Evolutionary conservation across 2,329 filamentous ascomycete genomes (phyloP), one percentile per base, ranked within the genome.

Genomic region (Mycogone perniciosa): DNA sequence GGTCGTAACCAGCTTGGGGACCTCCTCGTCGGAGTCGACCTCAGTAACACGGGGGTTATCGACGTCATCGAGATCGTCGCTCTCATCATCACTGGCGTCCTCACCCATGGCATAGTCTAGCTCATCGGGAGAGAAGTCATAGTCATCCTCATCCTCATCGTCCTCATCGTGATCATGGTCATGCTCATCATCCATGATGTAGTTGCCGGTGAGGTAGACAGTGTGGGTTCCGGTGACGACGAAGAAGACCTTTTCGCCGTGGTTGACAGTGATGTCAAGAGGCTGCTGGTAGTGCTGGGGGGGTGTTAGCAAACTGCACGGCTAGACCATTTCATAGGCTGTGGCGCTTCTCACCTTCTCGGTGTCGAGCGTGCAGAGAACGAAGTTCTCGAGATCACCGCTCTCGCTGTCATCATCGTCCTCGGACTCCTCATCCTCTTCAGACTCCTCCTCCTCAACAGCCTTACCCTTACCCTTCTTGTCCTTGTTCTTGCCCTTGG

Each of bases 121-220:
- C 70, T 91, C 89, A 62, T 89, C 88, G 29, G 85, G 86, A 39
- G 86, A 86, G 48, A 93, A 77, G 63, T 95, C 89, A 66, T 95
- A 93, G 53, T 89, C 86, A 53, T 84, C 81, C 53, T 85, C 81
- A 45, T 84, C 80, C 6, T 86, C 82, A 40, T 83, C 79, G 13
- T 83, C 80, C 20, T 81, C 76, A 40, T 81, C 79, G 20, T 20
- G 20, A 3, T 81, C 79, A 45, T 81, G 80, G 20, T 7, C 37
- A 44, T 81, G 78, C 43, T 80, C 78, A 46, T 85, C 79, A 43
- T 86, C 80, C 65, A 93, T 81, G 60, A 99, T 81, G 72, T 96
- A 97, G 82, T 99, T 99, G 62, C 93, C 93, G 56, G 92, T 97
- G 54, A 99, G 81, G 74, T 86, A 93, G 64, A 99, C 79, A 57